Evolutionary conservation across 2,329 filamentous ascomycete genomes (phyloP).

Genomic region (Pseudocercospora crystallina): DNA sequence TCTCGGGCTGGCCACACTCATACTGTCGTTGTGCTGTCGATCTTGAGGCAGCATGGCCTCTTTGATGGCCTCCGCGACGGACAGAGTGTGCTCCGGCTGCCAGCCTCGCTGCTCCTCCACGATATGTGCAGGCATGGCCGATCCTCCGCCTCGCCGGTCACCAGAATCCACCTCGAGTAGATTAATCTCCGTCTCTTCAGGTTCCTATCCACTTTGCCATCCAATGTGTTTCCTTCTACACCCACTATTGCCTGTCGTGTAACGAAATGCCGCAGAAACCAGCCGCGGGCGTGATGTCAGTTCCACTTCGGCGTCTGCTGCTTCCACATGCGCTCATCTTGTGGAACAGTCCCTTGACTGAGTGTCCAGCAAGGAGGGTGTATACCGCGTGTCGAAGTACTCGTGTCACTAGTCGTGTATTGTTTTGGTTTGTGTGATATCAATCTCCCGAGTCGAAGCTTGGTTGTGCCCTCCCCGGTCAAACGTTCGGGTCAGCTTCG

Average conservation of each 20-base stretch:
- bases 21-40: conserved; percentile 11
- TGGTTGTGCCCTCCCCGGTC: too few species aligned
- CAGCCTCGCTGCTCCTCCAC: conserved; percentile 20
- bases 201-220: too few species aligned
- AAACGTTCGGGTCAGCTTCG: too few species aligned
- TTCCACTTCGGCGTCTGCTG: conserved; percentile 5
- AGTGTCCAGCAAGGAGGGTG: too few species aligned
- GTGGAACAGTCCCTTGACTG: not conserved
- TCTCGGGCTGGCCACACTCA: conserved; percentile 66
- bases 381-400: too few species aligned
- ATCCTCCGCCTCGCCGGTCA: not conserved
- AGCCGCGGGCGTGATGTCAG: conserved; percentile 11
- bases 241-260: conserved; percentile 12
- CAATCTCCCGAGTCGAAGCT: too few species aligned
- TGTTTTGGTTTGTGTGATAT: too few species aligned
- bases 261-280: conserved; percentile 3
- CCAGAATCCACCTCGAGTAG: too few species aligned
- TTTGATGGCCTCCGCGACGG: conserved; percentile 27
- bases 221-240: too few species aligned
- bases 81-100: conserved; percentile 21
- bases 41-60: conserved; percentile 25
- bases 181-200: too few species aligned
- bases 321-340: conserved; percentile 11
- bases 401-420: too few species aligned
- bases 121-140: conserved; percentile 10